phyloP scores from a whole-genome alignment of 208 protist species.

The Crithidia bombi region DNA sequence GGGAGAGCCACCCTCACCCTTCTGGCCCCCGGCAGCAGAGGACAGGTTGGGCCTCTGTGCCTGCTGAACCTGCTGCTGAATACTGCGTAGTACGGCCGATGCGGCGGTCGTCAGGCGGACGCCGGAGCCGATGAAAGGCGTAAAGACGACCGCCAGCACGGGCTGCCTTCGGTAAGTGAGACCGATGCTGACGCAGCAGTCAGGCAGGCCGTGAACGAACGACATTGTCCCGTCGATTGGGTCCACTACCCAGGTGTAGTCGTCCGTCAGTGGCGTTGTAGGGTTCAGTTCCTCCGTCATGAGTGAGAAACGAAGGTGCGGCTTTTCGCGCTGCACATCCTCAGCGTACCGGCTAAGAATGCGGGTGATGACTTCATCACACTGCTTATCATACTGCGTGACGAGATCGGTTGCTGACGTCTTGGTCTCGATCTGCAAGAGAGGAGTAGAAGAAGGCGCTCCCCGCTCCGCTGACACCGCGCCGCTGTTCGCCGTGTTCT shows the following conservation, averaged over 20 bases:
- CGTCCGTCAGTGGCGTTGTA: slow-evolving; percentile 43
- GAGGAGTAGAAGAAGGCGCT: neutral
- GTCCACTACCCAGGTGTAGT: slow-evolving; percentile 79
- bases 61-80: slow-evolving; percentile 34
- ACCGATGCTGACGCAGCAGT: slow-evolving; percentile 83
- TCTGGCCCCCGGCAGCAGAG: neutral
- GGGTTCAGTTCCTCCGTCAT: slow-evolving; percentile 56
- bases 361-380: slow-evolving; percentile 46
- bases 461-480: neutral
- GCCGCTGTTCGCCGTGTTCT: neutral
- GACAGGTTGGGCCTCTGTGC: slow-evolving; percentile 9
- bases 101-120: slow-evolving; percentile 32
- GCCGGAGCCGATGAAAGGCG: slow-evolving; percentile 49
- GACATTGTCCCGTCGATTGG: slow-evolving; percentile 82
- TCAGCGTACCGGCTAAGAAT: slow-evolving; percentile 38
- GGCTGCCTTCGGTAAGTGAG: slow-evolving; percentile 53
- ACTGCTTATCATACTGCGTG: slow-evolving; percentile 55
- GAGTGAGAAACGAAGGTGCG: slow-evolving; percentile 42
- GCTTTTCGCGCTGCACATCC: slow-evolving; percentile 40
- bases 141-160: slow-evolving; percentile 75
- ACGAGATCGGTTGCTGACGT: slow-evolving; percentile 48
- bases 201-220: slow-evolving; percentile 72
- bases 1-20: too few relatives aligned
- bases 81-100: slow-evolving; percentile 13
- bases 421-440: slow-evolving; percentile 36